phyloP scores from a whole-genome alignment of 805 yeast genomes.

The Cyberlindnera bimundalis region DNA sequence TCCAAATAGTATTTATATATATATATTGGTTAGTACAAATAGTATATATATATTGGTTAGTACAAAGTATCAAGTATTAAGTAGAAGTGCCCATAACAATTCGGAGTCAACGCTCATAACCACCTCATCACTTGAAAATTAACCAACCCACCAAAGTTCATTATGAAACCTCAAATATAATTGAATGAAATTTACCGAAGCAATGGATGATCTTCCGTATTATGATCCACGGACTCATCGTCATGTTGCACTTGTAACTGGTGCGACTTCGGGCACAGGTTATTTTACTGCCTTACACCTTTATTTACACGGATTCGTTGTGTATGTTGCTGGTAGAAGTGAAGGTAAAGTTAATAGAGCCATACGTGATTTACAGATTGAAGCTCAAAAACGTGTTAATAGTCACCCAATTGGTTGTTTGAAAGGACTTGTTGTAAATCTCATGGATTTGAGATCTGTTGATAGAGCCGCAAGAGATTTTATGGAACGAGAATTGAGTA shows the following conservation, averaged over 20 bases:
- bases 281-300: conserved; percentile 72
- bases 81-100: too few species aligned
- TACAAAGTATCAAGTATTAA: too few species aligned
- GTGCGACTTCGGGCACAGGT: conserved; percentile 82
- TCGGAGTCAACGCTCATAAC: too few species aligned
- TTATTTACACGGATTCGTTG: conserved; percentile 72
- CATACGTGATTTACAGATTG: conserved; percentile 49
- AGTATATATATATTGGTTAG: background rate
- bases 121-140: background rate
- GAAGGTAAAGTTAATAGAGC: conserved; percentile 52
- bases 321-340: conserved; percentile 73
- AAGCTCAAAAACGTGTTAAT: conserved; percentile 39
- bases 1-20: background rate
- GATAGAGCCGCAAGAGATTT: conserved; percentile 48
- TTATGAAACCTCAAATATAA: too few species aligned
- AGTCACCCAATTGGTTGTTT: conserved; percentile 52
- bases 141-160: too few species aligned
- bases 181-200: too few species aligned
- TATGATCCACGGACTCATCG: conserved; percentile 51
- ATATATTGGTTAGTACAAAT: background rate
- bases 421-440: conserved; percentile 51
- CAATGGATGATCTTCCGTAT: conserved; percentile 46
- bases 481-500: conserved; percentile 39
- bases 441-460: conserved; percentile 41
- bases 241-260: conserved; percentile 70